Evolutionary conservation across 2,329 filamentous ascomycete species (phyloP).

Genomic region (Xylariaceae sp.): DNA sequence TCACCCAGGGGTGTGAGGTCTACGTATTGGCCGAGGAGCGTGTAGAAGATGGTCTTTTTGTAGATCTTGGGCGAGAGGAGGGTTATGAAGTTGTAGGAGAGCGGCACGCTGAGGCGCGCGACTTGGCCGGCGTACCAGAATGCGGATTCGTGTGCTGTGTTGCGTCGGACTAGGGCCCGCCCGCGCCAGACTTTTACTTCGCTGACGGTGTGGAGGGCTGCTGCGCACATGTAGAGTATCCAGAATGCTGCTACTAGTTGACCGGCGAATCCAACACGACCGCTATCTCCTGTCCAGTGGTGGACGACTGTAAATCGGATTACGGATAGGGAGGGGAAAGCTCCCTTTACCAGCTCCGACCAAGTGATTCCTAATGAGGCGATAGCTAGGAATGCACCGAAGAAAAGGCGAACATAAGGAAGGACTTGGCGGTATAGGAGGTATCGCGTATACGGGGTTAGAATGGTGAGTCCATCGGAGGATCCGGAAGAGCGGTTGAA

Average conservation of each 20-base stretch:
- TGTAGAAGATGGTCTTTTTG: constrained; percentile 74
- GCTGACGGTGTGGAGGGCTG: constrained; percentile 79
- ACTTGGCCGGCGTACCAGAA: constrained; percentile 96
- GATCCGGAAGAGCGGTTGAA: constrained; percentile 58
- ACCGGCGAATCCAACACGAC: constrained; percentile 77
- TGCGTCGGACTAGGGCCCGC: constrained; percentile 79
- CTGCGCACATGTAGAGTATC: constrained; percentile 94
- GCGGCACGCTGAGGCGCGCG: constrained; percentile 83
- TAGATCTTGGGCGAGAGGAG: constrained; percentile 73
- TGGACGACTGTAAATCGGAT: constrained; percentile 65
- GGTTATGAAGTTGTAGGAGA: constrained; percentile 95
- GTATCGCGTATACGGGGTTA: constrained; percentile 80
- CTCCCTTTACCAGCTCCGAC: constrained; percentile 87
- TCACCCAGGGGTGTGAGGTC: constrained; percentile 75
- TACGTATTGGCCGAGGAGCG: constrained; percentile 78
- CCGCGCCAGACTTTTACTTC: constrained; percentile 98
- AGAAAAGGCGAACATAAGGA: constrained; percentile 58
- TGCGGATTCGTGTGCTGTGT: constrained; percentile 87
- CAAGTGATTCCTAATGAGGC: constrained; percentile 83
- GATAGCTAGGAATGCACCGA: constrained; percentile 63
- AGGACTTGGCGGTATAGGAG: constrained; percentile 68
- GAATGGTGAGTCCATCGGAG: constrained; percentile 51
- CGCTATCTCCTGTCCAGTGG: constrained; percentile 64
- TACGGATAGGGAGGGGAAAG: constrained; percentile 69
- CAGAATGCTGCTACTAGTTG: constrained; percentile 80